Evolutionary conservation across 2,329 filamentous ascomycete genomes (phyloP).

Genomic region (Salinomyces thailandicus): DNA sequence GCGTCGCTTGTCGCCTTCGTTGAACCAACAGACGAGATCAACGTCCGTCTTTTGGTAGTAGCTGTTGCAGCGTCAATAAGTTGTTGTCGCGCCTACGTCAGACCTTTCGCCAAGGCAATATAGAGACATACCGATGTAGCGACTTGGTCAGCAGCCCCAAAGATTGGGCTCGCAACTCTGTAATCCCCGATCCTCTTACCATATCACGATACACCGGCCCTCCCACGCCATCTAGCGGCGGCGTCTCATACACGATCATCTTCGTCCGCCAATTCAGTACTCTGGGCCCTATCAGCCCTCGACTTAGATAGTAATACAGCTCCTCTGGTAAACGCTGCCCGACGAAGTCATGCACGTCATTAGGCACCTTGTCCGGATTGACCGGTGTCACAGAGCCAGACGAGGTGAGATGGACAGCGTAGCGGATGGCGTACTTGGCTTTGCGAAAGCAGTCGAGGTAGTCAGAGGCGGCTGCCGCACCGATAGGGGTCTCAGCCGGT

Average conservation of each 20-base stretch:
- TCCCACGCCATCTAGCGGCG: slow-evolving; percentile 76
- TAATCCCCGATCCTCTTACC: slow-evolving; percentile 58
- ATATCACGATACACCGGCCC: slow-evolving; percentile 73
- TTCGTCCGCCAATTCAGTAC: slow-evolving; percentile 75
- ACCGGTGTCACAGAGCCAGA: slow-evolving; percentile 69
- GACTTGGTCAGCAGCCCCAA: slow-evolving; percentile 37
- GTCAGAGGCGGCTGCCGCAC: too few species aligned
- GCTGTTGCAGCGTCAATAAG: too few species aligned
- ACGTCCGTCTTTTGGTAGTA: slow-evolving; percentile 75
- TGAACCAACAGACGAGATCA: slow-evolving; percentile 74
- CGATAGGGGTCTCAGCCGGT: neutral
- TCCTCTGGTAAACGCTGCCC: slow-evolving; percentile 85
- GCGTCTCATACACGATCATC: slow-evolving; percentile 63
- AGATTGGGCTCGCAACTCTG: slow-evolving; percentile 63
- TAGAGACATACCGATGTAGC: neutral
- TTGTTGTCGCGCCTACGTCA: too few species aligned
- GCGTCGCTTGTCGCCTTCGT: slow-evolving; percentile 50
- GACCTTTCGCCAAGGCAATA: too few species aligned
- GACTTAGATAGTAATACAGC: slow-evolving; percentile 79
- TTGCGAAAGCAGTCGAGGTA: slow-evolving; percentile 84
- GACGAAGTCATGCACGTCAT: slow-evolving; percentile 79
- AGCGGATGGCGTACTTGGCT: slow-evolving; percentile 73
- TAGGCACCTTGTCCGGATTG: slow-evolving; percentile 62
- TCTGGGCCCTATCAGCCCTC: slow-evolving; percentile 67
- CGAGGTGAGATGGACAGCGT: slow-evolving; percentile 71